A percentile compares a stretch with the other conserved stretches of the same genome.
Evolutionary conservation across 345 rosid genomes (phyloP).

Genomic region (Arabis hirsuta): DNA sequence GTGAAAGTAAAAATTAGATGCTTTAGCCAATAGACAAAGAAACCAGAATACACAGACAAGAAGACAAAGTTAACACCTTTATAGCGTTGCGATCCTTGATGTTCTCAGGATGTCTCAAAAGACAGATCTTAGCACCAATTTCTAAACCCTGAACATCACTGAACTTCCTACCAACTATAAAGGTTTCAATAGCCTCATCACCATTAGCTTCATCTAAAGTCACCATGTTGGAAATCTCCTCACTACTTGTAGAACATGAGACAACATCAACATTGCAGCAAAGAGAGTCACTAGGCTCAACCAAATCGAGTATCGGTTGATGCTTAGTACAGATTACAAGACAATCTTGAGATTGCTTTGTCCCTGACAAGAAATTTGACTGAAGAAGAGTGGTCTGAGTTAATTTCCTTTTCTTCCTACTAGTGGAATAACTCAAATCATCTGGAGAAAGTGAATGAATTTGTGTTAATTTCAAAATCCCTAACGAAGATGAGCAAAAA

Average conservation of each 20-base stretch:
- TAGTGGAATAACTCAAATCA: slow-evolving; percentile 56
- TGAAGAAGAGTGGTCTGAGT: slow-evolving; percentile 84
- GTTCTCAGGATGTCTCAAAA: slow-evolving; percentile 76
- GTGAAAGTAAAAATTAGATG: background rate
- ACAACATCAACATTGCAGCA: slow-evolving; percentile 35
- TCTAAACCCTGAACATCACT: slow-evolving; percentile 61
- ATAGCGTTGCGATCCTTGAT: slow-evolving; percentile 77
- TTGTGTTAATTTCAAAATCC: slow-evolving; percentile 20
- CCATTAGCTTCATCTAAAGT: slow-evolving; percentile 43
- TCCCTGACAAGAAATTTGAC: slow-evolving; percentile 50
- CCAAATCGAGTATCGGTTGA: slow-evolving; percentile 9
- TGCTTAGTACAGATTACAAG: slow-evolving; percentile 3
- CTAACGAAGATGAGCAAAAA: slow-evolving; percentile 2
- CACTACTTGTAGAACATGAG: slow-evolving; percentile 38
- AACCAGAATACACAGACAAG: slow-evolving; percentile 10
- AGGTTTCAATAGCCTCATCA: slow-evolving; percentile 58
- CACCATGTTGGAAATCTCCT: slow-evolving; percentile 11
- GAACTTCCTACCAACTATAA: slow-evolving; percentile 86
- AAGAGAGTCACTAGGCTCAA: slow-evolving; percentile 21
- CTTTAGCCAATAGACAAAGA: slow-evolving; percentile 15
- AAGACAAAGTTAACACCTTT: slow-evolving; percentile 51
- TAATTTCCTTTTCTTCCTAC: slow-evolving; percentile 70
- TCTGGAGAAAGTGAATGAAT: slow-evolving; percentile 27
- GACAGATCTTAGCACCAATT: slow-evolving; percentile 54
- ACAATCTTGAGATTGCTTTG: slow-evolving; percentile 34